These are phyloP conservation scores for Coemansia sp. DNA, from an alignment of 192 early-diverging fungal genomes.

Conservation along the genomic window DNA sequence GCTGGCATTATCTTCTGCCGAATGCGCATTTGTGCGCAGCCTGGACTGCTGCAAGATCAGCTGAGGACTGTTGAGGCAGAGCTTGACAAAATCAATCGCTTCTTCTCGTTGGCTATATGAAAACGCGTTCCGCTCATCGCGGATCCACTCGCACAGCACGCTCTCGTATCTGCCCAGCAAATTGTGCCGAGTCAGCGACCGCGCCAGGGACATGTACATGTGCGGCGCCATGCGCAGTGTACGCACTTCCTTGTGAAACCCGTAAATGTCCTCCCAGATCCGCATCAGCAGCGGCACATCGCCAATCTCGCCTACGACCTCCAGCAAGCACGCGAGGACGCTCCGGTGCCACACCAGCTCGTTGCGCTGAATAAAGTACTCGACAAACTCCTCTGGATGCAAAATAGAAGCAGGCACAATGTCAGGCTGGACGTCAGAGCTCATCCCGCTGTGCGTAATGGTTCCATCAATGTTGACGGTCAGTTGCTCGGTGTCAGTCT, in stretches of 20 bases:
- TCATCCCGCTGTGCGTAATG: neutral
- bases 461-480: slow-evolving; percentile 21
- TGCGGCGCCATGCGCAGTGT: slow-evolving; percentile 36
- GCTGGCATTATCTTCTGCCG: neutral
- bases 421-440: neutral
- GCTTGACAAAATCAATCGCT: slow-evolving; percentile 22
- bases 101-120: slow-evolving; percentile 26
- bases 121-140: slow-evolving; percentile 29
- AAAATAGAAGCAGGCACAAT: slow-evolving; percentile 7
- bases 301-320: slow-evolving; percentile 31
- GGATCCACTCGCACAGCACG: slow-evolving; percentile 21
- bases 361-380: slow-evolving; percentile 28
- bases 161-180: slow-evolving; percentile 20
- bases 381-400: slow-evolving; percentile 30
- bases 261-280: slow-evolving; percentile 35
- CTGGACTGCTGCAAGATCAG: neutral
- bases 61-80: slow-evolving; percentile 13
- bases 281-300: slow-evolving; percentile 22
- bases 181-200: slow-evolving; percentile 39
- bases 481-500: slow-evolving; percentile 4
- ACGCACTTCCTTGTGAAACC: slow-evolving; percentile 14
- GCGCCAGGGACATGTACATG: slow-evolving; percentile 43
- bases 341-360: slow-evolving; percentile 47
- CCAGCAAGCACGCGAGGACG: slow-evolving; percentile 26
- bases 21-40: neutral